These are phyloP conservation scores for Neoscytalidium dimidiatum DNA, from an alignment of 2,329 filamentous ascomycete genomes.

Conservation along the genomic window DNA sequence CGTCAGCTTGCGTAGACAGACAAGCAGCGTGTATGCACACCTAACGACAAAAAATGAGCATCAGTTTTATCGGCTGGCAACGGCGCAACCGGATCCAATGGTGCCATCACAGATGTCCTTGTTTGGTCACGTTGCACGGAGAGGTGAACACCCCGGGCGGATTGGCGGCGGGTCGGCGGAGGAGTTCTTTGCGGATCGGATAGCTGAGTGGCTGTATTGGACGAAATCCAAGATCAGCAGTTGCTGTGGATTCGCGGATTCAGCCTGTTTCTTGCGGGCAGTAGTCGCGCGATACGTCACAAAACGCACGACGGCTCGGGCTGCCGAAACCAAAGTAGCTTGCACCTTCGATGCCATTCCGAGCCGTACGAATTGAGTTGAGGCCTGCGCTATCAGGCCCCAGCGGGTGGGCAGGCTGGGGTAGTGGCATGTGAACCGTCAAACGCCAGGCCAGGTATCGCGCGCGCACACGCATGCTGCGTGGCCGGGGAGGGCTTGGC, in stretches of 20 bases:
- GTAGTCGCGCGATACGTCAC: conserved; percentile 10
- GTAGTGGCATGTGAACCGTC: not conserved
- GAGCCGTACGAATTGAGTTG: not conserved
- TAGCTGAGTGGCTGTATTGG: conserved; percentile 12
- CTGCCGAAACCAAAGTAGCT: not conserved
- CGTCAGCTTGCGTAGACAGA: conserved; percentile 20
- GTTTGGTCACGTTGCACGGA: conserved; percentile 10
- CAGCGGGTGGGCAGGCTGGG: not conserved
- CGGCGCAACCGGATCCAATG: conserved; percentile 7
- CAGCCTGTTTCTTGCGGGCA: conserved; percentile 2
- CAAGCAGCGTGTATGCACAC: conserved; percentile 20
- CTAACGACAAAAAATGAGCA: conserved; percentile 21
- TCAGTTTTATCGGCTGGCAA: conserved; percentile 19
- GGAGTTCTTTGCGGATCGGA: conserved; percentile 10
- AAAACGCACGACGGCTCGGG: not conserved
- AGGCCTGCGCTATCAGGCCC: not conserved
- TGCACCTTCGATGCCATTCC: not conserved
- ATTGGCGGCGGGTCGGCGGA: conserved; percentile 4
- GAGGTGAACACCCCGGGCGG: not conserved
- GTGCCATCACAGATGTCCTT: not conserved
- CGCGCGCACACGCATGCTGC: no score
- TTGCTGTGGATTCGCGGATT: conserved; percentile 1
- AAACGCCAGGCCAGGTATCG: not conserved
- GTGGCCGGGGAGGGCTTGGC: not conserved
- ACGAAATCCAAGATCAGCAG: conserved; percentile 12